Base-by-base conservation (phyloP, 2,329 filamentous ascomycete species). In the Penicillium vulpinum region DNA sequence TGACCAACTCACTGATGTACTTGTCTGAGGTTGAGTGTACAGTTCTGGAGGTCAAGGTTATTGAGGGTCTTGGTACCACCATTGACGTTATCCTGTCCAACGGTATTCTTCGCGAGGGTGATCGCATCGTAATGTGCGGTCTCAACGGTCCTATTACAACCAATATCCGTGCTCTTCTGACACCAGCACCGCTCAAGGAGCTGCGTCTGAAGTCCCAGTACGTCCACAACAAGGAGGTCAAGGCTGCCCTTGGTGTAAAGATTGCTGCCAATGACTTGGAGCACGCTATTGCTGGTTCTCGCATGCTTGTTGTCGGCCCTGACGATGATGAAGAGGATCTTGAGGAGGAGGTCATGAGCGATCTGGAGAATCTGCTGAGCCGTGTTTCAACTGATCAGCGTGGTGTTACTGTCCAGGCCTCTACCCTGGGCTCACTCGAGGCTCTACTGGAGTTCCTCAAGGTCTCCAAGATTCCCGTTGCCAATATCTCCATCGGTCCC, bases 141-240 rank as follows among this genome's bases (percentile, higher is more conserved):
- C 90, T 93, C n/a, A 94, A 97, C 72, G 94, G 95, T 28, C 88
- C 92, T 51, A 99, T 99, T 72, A 86, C 88, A 58, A 99, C 94
- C 7, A 97, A 97, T 66, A 94, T 99, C 69, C 87, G 94, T 78
- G 95, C 94, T 15, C 83, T 99, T 26, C 82, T 99, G 51, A 99
- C 94, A 4, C 94, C 94, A 2, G 92, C 92, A 11, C 90, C 92
- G 59, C 86, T 99, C 73, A 94, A 91, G 73, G 94, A 99, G 75
- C 78, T 99, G 63, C 92, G 95, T 74, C 85, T 99, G 69, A 97
- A 97, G 79, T 96, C 92, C 3, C 85, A 88, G 61, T 99, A 99
- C 70, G 93, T 99, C 29, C 95, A 99, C 81, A 97, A 99, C 81
- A 97, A 99, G 81, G 92, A 96, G 76, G 92, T 97, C 79, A 99